Evolutionary conservation across 768 basidiomycete species (phyloP).

Genomic region (Suillus placidus): DNA sequence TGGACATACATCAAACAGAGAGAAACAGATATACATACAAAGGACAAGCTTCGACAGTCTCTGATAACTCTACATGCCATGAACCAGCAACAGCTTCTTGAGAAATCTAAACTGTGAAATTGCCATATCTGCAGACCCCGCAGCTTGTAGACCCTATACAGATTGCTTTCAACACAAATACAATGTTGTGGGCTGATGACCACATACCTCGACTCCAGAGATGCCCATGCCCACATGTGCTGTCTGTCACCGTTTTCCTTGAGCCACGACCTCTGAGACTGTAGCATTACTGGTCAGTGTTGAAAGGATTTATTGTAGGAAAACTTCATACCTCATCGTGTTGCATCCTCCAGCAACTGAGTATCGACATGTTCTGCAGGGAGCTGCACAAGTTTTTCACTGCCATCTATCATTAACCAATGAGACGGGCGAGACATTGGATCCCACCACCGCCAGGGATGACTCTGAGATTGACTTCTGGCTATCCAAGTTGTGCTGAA

Average conservation of each 20-base stretch:
- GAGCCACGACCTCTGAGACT: too few relatives aligned
- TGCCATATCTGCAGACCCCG: slow-evolving; percentile 94
- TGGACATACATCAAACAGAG: slow-evolving; percentile 2
- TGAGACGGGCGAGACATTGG: slow-evolving; percentile 80
- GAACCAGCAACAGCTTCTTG: slow-evolving; percentile 93
- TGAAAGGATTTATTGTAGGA: too few relatives aligned
- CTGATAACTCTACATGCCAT: slow-evolving; percentile 98
- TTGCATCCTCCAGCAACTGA: too few relatives aligned
- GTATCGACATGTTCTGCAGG: too few relatives aligned
- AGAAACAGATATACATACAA: slow-evolving; percentile 56
- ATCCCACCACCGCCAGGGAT: slow-evolving; percentile 96
- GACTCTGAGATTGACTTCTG: slow-evolving; percentile 93
- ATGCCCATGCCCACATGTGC: slow-evolving; percentile 98
- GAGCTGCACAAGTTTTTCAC: too few relatives aligned
- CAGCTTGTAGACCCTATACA: slow-evolving; percentile 90
- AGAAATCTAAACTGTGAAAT: slow-evolving; percentile 97
- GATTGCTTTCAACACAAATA: neutral
- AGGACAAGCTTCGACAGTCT: slow-evolving; percentile 93
- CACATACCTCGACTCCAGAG: slow-evolving; percentile 87
- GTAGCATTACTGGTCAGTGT: too few relatives aligned
- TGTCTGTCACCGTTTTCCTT: too few relatives aligned
- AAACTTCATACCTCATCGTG: too few relatives aligned
- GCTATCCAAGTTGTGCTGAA: slow-evolving; percentile 93
- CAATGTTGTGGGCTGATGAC: neutral
- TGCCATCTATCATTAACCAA: too few relatives aligned